A percentile compares a stretch with the other conserved stretches of the same genome.
Conservation (phyloP, 2,329 filamentous ascomycete species). For the Sclerotinia minor region DNA sequence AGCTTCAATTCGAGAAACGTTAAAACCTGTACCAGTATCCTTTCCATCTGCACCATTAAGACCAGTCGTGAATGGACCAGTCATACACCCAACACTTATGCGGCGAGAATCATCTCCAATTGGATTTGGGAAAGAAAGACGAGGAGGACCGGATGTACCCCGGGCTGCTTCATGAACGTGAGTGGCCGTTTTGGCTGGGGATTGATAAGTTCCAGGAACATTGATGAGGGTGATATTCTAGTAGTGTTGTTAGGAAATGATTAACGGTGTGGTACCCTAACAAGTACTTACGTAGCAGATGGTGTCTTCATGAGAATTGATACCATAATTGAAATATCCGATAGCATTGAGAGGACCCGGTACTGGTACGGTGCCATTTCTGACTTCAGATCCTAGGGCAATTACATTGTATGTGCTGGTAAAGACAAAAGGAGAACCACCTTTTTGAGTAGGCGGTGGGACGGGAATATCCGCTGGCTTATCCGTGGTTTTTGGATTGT, state of each 20-base stretch:
- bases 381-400: conserved; percentile 50
- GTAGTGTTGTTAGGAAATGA: background rate
- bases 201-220: conserved; percentile 49
- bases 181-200: conserved; percentile 50
- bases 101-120: conserved; percentile 41
- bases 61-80: conserved; percentile 49
- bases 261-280: background rate
- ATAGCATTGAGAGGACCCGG: conserved; percentile 45
- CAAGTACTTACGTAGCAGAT: conserved; percentile 39
- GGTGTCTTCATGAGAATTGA: conserved; percentile 45
- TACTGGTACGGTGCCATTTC: conserved; percentile 43
- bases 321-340: conserved; percentile 51
- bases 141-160: conserved; percentile 48
- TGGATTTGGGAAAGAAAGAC: conserved; percentile 50
- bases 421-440: conserved; percentile 42
- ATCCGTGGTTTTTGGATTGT: conserved; percentile 21
- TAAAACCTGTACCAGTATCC: conserved; percentile 50
- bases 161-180: conserved; percentile 51
- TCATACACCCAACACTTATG: conserved; percentile 38
- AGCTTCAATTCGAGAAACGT: conserved; percentile 49
- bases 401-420: conserved; percentile 49
- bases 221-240: conserved; percentile 51
- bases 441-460: background rate
- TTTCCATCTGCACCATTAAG: conserved; percentile 43
- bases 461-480: conserved; percentile 18